phyloP scores from a whole-genome alignment of 2,329 filamentous ascomycete genomes.

The Microascus cirrosus region DNA sequence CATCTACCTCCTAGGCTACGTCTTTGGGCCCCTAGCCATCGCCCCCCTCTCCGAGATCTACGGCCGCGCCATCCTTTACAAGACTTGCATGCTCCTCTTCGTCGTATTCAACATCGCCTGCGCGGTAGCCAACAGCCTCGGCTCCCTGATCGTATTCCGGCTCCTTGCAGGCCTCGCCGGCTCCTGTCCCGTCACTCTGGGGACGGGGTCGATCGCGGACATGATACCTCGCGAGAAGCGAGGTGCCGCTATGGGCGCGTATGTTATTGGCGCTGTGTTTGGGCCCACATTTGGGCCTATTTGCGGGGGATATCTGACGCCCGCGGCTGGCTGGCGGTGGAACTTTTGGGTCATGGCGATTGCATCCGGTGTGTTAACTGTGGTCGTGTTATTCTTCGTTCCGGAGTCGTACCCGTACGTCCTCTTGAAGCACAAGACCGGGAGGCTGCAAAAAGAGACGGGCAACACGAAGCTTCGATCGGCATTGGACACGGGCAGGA shows the following conservation, averaged over 20 bases:
- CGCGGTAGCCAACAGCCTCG: constrained; percentile 36
- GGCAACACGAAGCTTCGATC: constrained; percentile 24
- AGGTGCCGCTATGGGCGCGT: constrained; percentile 43
- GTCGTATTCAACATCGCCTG: constrained; percentile 36
- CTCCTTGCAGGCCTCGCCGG: constrained; percentile 53
- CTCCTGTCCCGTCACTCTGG: constrained; percentile 50
- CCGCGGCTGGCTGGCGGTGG: constrained; percentile 34
- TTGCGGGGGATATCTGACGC: constrained; percentile 28
- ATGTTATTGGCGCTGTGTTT: constrained; percentile 29
- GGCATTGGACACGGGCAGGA: neutral
- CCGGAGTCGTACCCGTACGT: constrained; percentile 36
- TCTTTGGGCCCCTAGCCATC: constrained; percentile 44
- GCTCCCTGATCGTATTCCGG: constrained; percentile 43
- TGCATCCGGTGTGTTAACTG: constrained; percentile 18
- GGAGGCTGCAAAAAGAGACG: constrained; percentile 32
- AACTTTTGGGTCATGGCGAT: constrained; percentile 36
- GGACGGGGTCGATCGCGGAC: constrained; percentile 56
- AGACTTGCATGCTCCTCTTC: constrained; percentile 32
- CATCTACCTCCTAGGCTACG: constrained; percentile 54
- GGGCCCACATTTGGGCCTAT: constrained; percentile 36
- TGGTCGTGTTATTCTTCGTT: constrained; percentile 24
- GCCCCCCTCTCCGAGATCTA: constrained; percentile 51
- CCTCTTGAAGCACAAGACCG: constrained; percentile 30
- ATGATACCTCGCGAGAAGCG: constrained; percentile 46
- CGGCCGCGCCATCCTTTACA: constrained; percentile 41